phyloP scores from a whole-genome alignment of 2,329 filamentous ascomycete species.

The Thelonectria blattea region DNA sequence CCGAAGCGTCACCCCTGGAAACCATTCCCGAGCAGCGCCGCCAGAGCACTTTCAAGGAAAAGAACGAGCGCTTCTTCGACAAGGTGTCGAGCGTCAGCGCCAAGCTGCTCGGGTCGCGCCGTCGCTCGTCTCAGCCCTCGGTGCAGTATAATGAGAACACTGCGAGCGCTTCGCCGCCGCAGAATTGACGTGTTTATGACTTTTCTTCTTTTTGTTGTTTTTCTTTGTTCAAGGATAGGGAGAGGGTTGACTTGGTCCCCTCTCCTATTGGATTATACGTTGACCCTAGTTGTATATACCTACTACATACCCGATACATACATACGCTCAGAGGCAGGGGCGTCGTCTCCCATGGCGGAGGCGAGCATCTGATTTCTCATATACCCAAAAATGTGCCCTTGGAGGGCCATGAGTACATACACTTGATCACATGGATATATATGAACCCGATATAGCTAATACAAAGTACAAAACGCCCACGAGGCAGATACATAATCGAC shows the following conservation, averaged over 20 bases:
- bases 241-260: constrained; percentile 16
- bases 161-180: constrained; percentile 14
- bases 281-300: neutral
- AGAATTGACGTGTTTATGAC: constrained; percentile 28
- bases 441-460: constrained; percentile 22
- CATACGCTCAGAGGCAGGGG: constrained; percentile 28
- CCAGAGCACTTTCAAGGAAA: constrained; percentile 26
- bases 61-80: constrained; percentile 31
- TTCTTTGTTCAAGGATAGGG: constrained; percentile 12
- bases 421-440: constrained; percentile 14
- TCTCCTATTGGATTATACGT: constrained; percentile 3
- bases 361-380: constrained; percentile 25
- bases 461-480: constrained; percentile 22
- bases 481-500: constrained; percentile 10
- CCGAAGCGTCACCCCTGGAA: constrained; percentile 32
- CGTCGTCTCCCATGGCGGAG: constrained; percentile 28
- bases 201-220: constrained; percentile 14
- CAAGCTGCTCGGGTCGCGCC: constrained; percentile 36
- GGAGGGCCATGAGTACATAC: constrained; percentile 34
- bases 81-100: constrained; percentile 38
- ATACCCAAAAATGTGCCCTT: constrained; percentile 29
- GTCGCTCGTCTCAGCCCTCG: constrained; percentile 42
- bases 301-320: neutral
- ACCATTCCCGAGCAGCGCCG: constrained; percentile 22
- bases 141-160: constrained; percentile 40